Conservation (phyloP, 352 stramenopile genomes). For the Sclerospora graminicola region DNA sequence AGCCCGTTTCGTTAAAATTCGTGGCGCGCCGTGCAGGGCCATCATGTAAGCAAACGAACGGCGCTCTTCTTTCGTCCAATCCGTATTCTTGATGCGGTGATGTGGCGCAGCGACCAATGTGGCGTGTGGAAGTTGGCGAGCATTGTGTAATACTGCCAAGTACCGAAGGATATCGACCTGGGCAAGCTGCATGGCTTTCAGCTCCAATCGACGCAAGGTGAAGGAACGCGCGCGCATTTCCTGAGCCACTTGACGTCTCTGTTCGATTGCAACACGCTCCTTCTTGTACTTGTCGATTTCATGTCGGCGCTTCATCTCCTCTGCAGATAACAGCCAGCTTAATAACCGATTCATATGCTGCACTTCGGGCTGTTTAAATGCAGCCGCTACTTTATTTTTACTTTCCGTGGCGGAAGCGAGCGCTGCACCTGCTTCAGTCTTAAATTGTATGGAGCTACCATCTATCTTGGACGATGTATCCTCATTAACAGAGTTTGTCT, state of each 20-base stretch:
- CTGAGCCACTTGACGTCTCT: slow-evolving; percentile 57
- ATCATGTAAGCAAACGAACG: slow-evolving; percentile 74
- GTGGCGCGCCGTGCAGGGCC: slow-evolving; percentile 56
- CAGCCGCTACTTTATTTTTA: slow-evolving; percentile 13
- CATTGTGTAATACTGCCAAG: slow-evolving; percentile 51
- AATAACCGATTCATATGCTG: slow-evolving; percentile 85
- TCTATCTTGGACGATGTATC: slow-evolving; percentile 22
- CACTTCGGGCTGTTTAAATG: slow-evolving; percentile 82
- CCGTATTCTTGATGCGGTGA: slow-evolving; percentile 61
- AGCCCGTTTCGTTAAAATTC: slow-evolving; percentile 59
- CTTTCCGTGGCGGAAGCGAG: neutral
- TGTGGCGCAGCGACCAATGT: slow-evolving; percentile 20
- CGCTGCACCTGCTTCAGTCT: slow-evolving; percentile 12
- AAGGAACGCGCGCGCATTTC: slow-evolving; percentile 59
- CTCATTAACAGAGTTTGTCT: slow-evolving; percentile 29
- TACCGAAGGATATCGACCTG: slow-evolving; percentile 76
- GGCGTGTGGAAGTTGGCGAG: slow-evolving; percentile 45
- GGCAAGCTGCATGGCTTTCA: slow-evolving; percentile 78
- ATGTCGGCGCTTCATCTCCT: slow-evolving; percentile 78
- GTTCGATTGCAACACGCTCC: slow-evolving; percentile 51
- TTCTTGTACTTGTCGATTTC: slow-evolving; percentile 73
- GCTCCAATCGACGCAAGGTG: slow-evolving; percentile 58
- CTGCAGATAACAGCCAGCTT: slow-evolving; percentile 75
- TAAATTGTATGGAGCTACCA: slow-evolving; percentile 6
- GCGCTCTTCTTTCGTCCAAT: slow-evolving; percentile 84